A percentile compares a stretch with the other conserved stretches of the same genome.
These are phyloP conservation scores for Phaeosphaeriaceae sp. DNA, from an alignment of 2,329 filamentous ascomycete species.

Conservation along the genomic window DNA sequence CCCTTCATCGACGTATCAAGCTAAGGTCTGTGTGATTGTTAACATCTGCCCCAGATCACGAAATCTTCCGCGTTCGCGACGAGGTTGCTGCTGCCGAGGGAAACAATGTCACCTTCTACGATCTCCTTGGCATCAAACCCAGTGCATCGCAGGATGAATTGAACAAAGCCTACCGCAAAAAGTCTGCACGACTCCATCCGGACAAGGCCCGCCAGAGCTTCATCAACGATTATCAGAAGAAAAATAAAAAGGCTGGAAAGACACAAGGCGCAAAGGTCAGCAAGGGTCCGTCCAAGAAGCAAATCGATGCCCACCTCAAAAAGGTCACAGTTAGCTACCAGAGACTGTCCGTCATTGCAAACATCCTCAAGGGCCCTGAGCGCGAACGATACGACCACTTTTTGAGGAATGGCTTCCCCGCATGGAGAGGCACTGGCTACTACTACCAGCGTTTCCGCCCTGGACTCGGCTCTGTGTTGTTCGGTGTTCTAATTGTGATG, in stretches of 20 bases:
- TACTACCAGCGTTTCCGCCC: conserved; percentile 96
- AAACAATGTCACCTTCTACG: conserved; percentile 84
- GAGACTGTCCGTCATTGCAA: conserved; percentile 81
- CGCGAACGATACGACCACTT: conserved; percentile 96
- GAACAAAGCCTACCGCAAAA: conserved; percentile 92
- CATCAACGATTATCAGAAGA: conserved; percentile 66
- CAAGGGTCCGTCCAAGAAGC: conserved; percentile 74
- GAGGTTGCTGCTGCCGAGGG: conserved; percentile 81
- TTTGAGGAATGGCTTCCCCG: conserved; percentile 87
- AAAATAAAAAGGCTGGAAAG: conserved; percentile 60
- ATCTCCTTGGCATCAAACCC: conserved; percentile 80
- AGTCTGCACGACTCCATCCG: conserved; percentile 80
- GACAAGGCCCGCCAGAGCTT: conserved; percentile 94
- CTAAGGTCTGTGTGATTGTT: conserved; percentile 24
- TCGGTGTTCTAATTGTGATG: conserved; percentile 80
- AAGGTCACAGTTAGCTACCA: conserved; percentile 82
- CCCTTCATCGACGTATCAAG: conserved; percentile 15
- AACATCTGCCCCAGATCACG: conserved; percentile 71
- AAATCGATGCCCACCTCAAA: conserved; percentile 81
- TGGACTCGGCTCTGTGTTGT: conserved; percentile 81
- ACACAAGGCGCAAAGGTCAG: conserved; percentile 66
- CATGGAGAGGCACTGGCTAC: conserved; percentile 97
- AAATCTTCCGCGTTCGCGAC: conserved; percentile 95
- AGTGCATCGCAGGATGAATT: conserved; percentile 84
- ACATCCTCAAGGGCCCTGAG: conserved; percentile 80